A percentile compares a stretch with the other conserved stretches of the same genome.
Conservation (phyloP, 164 flowering plant species). For the Pachysandra terminalis region DNA sequence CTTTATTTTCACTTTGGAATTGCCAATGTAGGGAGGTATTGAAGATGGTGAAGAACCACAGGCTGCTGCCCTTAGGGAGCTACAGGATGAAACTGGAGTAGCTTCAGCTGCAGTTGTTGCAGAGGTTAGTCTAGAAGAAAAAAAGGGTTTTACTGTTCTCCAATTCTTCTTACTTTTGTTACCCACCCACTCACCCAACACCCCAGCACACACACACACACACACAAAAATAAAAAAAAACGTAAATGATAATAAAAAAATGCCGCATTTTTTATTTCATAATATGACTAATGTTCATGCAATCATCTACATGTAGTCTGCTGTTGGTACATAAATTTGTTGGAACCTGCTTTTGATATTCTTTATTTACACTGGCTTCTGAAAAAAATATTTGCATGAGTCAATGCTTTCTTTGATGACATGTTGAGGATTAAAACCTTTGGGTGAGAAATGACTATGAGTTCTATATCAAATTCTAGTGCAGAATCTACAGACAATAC, state of each 20-base stretch:
- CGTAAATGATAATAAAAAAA: too few species aligned
- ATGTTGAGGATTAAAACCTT: not conserved
- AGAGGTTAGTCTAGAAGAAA: slow-evolving; percentile 48
- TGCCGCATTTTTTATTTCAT: too few species aligned
- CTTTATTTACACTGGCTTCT: too few species aligned
- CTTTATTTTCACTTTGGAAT: not conserved
- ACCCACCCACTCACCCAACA: too few species aligned
- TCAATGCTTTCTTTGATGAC: not conserved
- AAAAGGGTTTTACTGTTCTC: too few species aligned
- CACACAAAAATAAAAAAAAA: too few species aligned
- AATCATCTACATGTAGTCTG: too few species aligned
- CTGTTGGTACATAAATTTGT: too few species aligned
- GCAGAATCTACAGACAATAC: not conserved
- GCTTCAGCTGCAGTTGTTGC: slow-evolving; percentile 78
- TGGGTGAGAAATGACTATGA: not conserved
- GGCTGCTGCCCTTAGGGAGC: slow-evolving; percentile 71
- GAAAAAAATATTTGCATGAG: not conserved
- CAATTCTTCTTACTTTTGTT: not conserved
- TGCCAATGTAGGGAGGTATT: slow-evolving; percentile 67
- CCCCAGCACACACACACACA: too few species aligned
- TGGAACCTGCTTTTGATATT: too few species aligned
- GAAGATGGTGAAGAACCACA: slow-evolving; percentile 92
- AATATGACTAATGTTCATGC: too few species aligned
- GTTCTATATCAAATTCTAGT: not conserved
- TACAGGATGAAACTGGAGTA: slow-evolving; percentile 84